These are phyloP conservation scores for Fusarium incarnatum DNA, from an alignment of 2,329 filamentous ascomycete genomes.

Conservation along the genomic window DNA sequence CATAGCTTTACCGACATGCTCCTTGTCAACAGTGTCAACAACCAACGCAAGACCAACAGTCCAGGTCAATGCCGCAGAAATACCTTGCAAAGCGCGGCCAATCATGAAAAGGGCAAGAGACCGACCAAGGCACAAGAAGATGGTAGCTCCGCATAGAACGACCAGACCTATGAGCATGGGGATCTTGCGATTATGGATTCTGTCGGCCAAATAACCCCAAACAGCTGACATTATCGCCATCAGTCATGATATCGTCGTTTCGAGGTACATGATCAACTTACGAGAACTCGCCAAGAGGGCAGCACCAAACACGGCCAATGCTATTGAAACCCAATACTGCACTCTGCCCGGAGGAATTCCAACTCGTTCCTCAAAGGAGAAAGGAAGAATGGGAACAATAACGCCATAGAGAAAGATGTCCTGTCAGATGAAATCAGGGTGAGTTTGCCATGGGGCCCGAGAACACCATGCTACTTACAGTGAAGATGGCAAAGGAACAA, in stretches of 20 bases:
- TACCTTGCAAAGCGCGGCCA: conserved; percentile 50
- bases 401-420: conserved; percentile 53
- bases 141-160: conserved; percentile 47
- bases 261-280: conserved; percentile 32
- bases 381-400: conserved; percentile 51
- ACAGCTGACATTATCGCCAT: conserved; percentile 42
- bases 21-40: conserved; percentile 50
- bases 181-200: conserved; percentile 48
- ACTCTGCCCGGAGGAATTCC: conserved; percentile 45
- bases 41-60: conserved; percentile 53
- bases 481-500: conserved; percentile 52
- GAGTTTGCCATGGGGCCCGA: neutral
- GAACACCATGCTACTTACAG: conserved; percentile 38
- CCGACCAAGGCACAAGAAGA: conserved; percentile 49
- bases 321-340: conserved; percentile 53
- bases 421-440: conserved; percentile 37
- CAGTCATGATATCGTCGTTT: neutral
- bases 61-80: conserved; percentile 52
- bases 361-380: conserved; percentile 46
- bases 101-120: conserved; percentile 50
- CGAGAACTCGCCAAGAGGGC: conserved; percentile 49
- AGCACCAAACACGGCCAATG: conserved; percentile 50
- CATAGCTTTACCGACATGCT: conserved; percentile 49
- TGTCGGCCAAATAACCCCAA: conserved; percentile 53
- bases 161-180: conserved; percentile 52